Evolutionary conservation across 352 stramenopile genomes (phyloP).

Genomic region (Phytophthora hybrid): DNA sequence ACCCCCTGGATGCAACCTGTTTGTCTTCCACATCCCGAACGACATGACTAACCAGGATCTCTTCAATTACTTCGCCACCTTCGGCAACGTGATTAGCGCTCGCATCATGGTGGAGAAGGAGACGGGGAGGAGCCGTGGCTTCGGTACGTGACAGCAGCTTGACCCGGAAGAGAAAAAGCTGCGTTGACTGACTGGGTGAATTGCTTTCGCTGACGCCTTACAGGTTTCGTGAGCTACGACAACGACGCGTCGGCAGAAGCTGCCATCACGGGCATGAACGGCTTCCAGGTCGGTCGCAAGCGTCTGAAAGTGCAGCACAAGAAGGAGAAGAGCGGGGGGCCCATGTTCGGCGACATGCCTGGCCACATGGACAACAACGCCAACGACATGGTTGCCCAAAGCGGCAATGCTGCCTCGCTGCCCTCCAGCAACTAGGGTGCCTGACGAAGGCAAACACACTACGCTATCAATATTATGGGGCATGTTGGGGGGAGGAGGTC

Average conservation of each 20-base stretch:
- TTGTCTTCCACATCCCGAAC: slow-evolving; percentile 99
- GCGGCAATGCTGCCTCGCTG: slow-evolving; percentile 45
- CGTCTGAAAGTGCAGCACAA: slow-evolving; percentile 97
- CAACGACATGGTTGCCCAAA: slow-evolving; percentile 53
- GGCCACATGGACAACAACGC: slow-evolving; percentile 60
- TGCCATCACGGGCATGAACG: slow-evolving; percentile 97
- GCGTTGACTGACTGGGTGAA: slow-evolving; percentile 1
- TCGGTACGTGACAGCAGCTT: slow-evolving; percentile 68
- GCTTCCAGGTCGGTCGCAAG: slow-evolving; percentile 96
- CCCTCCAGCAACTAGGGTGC: slow-evolving; percentile 46
- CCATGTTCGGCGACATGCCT: slow-evolving; percentile 76
- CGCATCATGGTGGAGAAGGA: slow-evolving; percentile 98
- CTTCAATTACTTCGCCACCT: slow-evolving; percentile 96
- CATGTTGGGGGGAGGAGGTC: slow-evolving; percentile 40
- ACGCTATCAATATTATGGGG: slow-evolving; percentile 52
- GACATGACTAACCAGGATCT: slow-evolving; percentile 98
- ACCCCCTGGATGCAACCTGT: slow-evolving; percentile 96
- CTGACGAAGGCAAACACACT: slow-evolving; percentile 27
- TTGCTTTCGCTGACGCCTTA: neutral
- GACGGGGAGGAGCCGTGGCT: slow-evolving; percentile 94
- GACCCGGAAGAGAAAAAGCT: no score
- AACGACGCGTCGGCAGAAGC: slow-evolving; percentile 90
- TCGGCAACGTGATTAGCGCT: slow-evolving; percentile 96
- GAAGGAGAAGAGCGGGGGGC: slow-evolving; percentile 86
- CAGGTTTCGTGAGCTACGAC: slow-evolving; percentile 98